Percentiles rank a stretch among this genome's conserved stretches.
Evolutionary conservation across 106 monocot genomes (phyloP).

Genomic region (Phalaenopsis equestris): DNA sequence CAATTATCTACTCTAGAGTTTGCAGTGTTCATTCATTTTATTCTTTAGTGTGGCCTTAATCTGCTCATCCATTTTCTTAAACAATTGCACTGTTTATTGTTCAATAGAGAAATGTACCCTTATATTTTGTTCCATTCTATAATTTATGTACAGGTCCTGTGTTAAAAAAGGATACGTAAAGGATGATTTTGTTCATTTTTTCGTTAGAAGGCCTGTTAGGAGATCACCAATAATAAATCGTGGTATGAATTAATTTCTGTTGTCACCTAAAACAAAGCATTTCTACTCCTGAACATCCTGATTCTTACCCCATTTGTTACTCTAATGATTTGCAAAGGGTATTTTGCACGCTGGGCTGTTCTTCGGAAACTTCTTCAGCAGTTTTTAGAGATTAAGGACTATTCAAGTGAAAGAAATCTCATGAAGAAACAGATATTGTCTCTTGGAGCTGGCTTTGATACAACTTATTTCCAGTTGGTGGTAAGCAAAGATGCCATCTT

Average conservation of each 20-base stretch:
- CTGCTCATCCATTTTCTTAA: no score
- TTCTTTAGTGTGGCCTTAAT: no score
- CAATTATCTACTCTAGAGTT: no score
- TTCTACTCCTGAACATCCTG: not conserved
- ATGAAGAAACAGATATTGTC: conserved; percentile 80
- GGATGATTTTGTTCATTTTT: conserved; percentile 83
- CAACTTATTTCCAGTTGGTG: conserved; percentile 82
- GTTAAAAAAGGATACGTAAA: conserved; percentile 95
- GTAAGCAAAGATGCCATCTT: conserved; percentile 16
- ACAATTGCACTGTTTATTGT: not conserved
- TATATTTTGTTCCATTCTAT: not conserved
- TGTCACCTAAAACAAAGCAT: not conserved
- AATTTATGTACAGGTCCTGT: conserved; percentile 51
- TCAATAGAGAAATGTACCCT: not conserved
- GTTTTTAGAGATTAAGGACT: conserved; percentile 43
- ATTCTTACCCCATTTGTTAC: conserved; percentile 4
- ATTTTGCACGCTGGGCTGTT: conserved; percentile 91
- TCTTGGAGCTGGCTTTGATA: conserved; percentile 96
- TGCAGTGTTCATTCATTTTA: no score
- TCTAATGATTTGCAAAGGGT: conserved; percentile 36
- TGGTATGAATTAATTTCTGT: conserved; percentile 32
- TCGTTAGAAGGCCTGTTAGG: conserved; percentile 64
- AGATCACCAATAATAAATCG: conserved; percentile 97
- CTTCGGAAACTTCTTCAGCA: conserved; percentile 70
- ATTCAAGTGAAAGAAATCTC: conserved; percentile 8